Evolutionary conservation across 768 basidiomycete genomes (phyloP).

Genomic region (Trametes meyenii): DNA sequence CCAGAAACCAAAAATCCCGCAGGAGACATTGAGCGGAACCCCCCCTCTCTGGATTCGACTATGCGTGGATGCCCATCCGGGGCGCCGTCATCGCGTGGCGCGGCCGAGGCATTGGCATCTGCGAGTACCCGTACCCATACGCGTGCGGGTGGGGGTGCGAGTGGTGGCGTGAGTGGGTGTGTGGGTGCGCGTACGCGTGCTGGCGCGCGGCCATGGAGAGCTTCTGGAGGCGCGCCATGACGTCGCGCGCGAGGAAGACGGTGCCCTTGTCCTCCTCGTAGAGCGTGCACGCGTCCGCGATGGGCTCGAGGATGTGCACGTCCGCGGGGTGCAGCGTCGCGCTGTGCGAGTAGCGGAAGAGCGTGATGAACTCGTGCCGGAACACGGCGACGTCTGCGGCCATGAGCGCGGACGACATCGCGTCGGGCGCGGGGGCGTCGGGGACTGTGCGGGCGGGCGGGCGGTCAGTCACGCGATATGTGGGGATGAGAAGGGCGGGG

Average conservation of each 20-base stretch:
- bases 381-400: constrained; percentile 37
- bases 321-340: constrained; percentile 39
- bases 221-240: constrained; percentile 37
- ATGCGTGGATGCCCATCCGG: too few species aligned
- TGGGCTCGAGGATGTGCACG: constrained; percentile 38
- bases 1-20: too few species aligned
- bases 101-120: background rate
- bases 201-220: constrained; percentile 25
- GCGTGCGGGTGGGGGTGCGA: background rate
- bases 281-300: constrained; percentile 34
- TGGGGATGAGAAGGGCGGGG: background rate
- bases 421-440: constrained; percentile 18
- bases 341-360: constrained; percentile 42
- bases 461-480: background rate
- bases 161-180: background rate
- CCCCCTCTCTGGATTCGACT: too few species aligned
- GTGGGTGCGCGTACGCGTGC: background rate
- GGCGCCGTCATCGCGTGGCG: too few species aligned
- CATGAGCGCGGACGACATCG: constrained; percentile 34
- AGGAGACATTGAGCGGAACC: too few species aligned
- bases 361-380: constrained; percentile 43
- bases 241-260: constrained; percentile 39
- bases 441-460: constrained; percentile 7
- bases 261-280: constrained; percentile 40
- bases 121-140: background rate